Percentiles rank a stretch among this genome's conserved stretches.
Evolutionary conservation across 192 early-diverging fungal genomes (phyloP).

Genomic region (Lobosporangium transversale): DNA sequence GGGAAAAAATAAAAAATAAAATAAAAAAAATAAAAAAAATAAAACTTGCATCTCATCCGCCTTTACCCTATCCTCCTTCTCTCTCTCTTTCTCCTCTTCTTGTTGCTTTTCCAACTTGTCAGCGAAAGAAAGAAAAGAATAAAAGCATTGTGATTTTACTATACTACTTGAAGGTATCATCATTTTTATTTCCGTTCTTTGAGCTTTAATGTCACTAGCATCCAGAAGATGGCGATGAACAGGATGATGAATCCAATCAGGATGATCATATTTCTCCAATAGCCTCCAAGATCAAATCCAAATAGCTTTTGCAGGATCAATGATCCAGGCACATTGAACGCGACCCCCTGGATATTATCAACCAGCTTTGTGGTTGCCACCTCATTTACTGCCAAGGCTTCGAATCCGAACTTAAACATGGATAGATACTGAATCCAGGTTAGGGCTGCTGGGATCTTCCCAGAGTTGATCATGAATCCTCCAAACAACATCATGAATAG

Average conservation of each 20-base stretch:
- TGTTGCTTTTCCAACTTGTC: conserved; percentile 7
- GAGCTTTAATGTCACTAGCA: conserved; percentile 27
- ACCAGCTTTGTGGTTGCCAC: conserved; percentile 15
- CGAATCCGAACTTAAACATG: conserved; percentile 79
- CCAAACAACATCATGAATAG: conserved; percentile 85
- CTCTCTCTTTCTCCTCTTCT: no score
- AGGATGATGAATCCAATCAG: conserved; percentile 32
- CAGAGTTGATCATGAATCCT: conserved; percentile 77
- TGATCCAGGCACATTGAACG: conserved; percentile 44
- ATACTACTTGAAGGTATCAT: neutral
- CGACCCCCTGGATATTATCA: conserved; percentile 48
- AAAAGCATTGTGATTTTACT: conserved; percentile 28
- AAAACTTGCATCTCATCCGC: no score
- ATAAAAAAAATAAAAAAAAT: no score
- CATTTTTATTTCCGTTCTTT: conserved; percentile 43
- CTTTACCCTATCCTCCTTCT: no score
- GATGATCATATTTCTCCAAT: conserved; percentile 39
- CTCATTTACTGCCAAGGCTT: conserved; percentile 78
- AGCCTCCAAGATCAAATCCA: conserved; percentile 50
- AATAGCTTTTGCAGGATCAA: conserved; percentile 54
- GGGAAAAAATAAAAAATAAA: no score
- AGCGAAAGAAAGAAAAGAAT: conserved; percentile 14
- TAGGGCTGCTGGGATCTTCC: conserved; percentile 66
- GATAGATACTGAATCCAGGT: conserved; percentile 78
- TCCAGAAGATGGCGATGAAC: conserved; percentile 36